Evolutionary conservation across 2,329 filamentous ascomycete species (phyloP).

Genomic region (Blastomyces parvus): DNA sequence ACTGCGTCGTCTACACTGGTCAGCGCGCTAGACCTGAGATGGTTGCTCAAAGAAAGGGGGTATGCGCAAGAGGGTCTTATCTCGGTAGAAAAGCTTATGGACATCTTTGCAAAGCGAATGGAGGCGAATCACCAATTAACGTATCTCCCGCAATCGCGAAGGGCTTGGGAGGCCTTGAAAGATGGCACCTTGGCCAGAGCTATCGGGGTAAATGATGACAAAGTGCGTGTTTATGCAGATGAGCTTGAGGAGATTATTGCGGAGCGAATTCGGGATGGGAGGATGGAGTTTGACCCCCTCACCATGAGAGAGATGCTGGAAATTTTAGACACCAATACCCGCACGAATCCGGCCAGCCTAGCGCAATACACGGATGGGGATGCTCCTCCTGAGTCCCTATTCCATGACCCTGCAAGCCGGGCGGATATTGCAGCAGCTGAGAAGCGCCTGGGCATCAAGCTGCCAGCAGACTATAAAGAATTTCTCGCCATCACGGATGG

Average conservation of each 20-base stretch:
- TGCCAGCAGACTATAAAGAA: neutral
- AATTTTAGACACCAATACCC: neutral
- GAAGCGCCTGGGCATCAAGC: neutral
- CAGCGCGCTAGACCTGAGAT: neutral
- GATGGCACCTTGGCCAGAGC: neutral
- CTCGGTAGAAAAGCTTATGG: neutral
- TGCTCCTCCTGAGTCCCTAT: neutral
- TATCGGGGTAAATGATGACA: neutral
- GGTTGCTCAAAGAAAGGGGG: neutral
- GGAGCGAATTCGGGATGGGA: neutral
- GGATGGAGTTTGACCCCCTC: neutral
- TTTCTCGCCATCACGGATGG: neutral
- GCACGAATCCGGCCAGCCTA: neutral
- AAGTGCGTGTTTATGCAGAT: neutral
- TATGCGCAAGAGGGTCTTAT: neutral
- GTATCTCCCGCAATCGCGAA: neutral
- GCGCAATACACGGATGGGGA: neutral
- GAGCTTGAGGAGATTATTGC: neutral
- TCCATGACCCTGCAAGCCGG: neutral
- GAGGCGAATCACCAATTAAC: neutral
- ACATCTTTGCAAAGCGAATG: neutral
- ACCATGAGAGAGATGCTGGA: neutral
- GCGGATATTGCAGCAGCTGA: neutral
- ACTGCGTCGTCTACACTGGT: neutral
- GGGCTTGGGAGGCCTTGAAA: neutral